Percentiles rank a stretch among this genome's conserved stretches.
Evolutionary conservation across 371 early-diverging fungal genomes (phyloP).

Genomic region (Actinomucor elegans): DNA sequence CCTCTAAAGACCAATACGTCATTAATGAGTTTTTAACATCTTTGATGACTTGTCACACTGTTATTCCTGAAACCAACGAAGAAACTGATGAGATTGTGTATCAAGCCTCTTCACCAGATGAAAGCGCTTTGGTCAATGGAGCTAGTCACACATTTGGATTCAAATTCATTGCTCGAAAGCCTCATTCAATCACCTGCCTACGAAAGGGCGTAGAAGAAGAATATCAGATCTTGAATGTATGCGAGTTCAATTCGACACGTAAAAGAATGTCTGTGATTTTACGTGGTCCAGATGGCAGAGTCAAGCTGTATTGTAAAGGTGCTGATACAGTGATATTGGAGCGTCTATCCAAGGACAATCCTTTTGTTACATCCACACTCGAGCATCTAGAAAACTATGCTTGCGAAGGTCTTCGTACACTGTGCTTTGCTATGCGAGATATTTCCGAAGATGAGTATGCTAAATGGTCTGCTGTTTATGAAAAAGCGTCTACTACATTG

Average conservation of each 20-base stretch:
- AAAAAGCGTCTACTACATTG: conserved; percentile 87
- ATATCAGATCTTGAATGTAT: conserved; percentile 89
- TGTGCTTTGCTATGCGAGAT: conserved; percentile 92
- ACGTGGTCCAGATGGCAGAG: conserved; percentile 82
- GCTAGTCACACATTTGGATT: conserved; percentile 67
- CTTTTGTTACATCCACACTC: conserved; percentile 72
- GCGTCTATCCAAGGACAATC: conserved; percentile 73
- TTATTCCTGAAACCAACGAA: conserved; percentile 81
- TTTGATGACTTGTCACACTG: conserved; percentile 95
- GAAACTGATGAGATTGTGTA: conserved; percentile 62
- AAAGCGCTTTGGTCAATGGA: conserved; percentile 85
- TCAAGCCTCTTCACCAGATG: conserved; percentile 91
- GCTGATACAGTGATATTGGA: conserved; percentile 98
- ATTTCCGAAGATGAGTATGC: conserved; percentile 84
- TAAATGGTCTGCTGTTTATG: conserved; percentile 78
- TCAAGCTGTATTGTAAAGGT: conserved; percentile 96
- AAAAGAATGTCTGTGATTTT: conserved; percentile 96
- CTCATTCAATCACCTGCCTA: conserved; percentile 80
- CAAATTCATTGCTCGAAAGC: conserved; percentile 78
- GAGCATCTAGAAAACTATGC: conserved; percentile 81
- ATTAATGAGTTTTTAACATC: conserved; percentile 76
- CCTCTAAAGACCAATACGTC: conserved; percentile 48
- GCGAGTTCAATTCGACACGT: conserved; percentile 96
- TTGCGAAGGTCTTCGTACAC: conserved; percentile 87
- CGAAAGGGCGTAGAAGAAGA: conserved; percentile 62